Conservation (phyloP, 1,284 basidiomycete genomes). For the Termitomyces sp. region DNA sequence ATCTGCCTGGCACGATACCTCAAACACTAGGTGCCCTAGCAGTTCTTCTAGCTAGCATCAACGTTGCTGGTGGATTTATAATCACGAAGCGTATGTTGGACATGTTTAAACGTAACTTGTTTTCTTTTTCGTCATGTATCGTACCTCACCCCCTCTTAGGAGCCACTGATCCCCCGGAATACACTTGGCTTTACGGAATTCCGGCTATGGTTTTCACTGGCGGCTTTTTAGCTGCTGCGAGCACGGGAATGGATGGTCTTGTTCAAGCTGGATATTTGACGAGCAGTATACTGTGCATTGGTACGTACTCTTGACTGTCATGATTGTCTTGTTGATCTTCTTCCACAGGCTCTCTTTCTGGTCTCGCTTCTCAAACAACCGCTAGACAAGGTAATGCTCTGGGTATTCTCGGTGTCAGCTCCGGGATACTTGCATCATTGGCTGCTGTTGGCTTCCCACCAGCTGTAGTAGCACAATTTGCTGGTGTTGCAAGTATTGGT, state of each 20-base stretch:
- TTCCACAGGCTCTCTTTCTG: slow-evolving; percentile 61
- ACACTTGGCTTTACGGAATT: slow-evolving; percentile 74
- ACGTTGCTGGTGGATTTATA: slow-evolving; percentile 80
- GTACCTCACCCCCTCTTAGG: slow-evolving; percentile 33
- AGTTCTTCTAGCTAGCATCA: slow-evolving; percentile 78
- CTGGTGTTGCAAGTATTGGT: slow-evolving; percentile 67
- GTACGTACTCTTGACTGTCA: slow-evolving; percentile 29
- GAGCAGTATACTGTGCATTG: slow-evolving; percentile 78
- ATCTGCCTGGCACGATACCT: slow-evolving; percentile 74
- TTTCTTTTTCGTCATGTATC: background rate
- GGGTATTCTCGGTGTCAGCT: slow-evolving; percentile 76
- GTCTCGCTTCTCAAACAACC: slow-evolving; percentile 69
- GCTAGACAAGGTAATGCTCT: slow-evolving; percentile 80
- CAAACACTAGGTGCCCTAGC: slow-evolving; percentile 74
- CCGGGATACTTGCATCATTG: slow-evolving; percentile 75
- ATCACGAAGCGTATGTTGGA: slow-evolving; percentile 86
- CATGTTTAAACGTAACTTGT: slow-evolving; percentile 73
- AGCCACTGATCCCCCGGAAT: slow-evolving; percentile 79
- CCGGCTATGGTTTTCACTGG: slow-evolving; percentile 77
- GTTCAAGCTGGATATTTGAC: slow-evolving; percentile 82
- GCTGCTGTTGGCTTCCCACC: slow-evolving; percentile 76
- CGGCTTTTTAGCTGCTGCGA: slow-evolving; percentile 74
- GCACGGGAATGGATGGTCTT: slow-evolving; percentile 78
- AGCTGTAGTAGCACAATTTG: slow-evolving; percentile 72
- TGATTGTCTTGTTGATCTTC: background rate